Base-by-base conservation (phyloP, 768 basidiomycete genomes). In the Tephrocybe sp. region DNA sequence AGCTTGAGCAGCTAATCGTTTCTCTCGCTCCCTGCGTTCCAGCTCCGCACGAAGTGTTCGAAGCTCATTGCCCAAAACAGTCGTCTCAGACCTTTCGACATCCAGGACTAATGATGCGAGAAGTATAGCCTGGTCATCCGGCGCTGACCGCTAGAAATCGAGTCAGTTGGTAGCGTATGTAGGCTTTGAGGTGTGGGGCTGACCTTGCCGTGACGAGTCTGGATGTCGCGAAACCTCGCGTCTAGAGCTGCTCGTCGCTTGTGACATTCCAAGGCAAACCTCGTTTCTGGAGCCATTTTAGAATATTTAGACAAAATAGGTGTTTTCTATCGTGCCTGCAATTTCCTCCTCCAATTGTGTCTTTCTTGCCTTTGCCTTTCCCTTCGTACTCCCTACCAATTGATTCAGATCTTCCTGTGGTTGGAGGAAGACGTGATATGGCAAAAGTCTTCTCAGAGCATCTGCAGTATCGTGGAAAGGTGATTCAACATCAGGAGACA, bases 381-480 rank as follows among this genome's bases (percentile, higher is more conserved):
- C 84, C 64, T 88, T 88, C 43, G 64, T 57, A 26, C 73, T 62
- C 24, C 59, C 52, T 34, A 60, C 55, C 45, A 71, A 20, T 10
- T 48, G 20, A 28, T 69, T 65, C 56, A 89, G 57, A 57, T 93
- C 90, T 39, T 86, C 84, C 50, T 68, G 68, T 0, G 89, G 89
- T 53, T 89, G 86, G 56, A 86, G 86, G 57, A 85, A 90, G 44
- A 92, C 68, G 61, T 93, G 90, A 59, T 89, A 92, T 0, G 90
- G 89, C 18, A 92, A 71, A 18, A 93, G 73, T 44, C 89, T 78
- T n/a, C 80, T 76, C 20, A 90, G 73, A 2, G 75, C 85, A 62
- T 93, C 90, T 4, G 68, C 61, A 8, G 73, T 66, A 59, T 88
- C 82, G 12, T 59, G 54, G 58, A 93, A 93, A 1, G 89, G 84